phyloP scores from a whole-genome alignment of 306 rosid species.

The Carpinus fangiana region DNA sequence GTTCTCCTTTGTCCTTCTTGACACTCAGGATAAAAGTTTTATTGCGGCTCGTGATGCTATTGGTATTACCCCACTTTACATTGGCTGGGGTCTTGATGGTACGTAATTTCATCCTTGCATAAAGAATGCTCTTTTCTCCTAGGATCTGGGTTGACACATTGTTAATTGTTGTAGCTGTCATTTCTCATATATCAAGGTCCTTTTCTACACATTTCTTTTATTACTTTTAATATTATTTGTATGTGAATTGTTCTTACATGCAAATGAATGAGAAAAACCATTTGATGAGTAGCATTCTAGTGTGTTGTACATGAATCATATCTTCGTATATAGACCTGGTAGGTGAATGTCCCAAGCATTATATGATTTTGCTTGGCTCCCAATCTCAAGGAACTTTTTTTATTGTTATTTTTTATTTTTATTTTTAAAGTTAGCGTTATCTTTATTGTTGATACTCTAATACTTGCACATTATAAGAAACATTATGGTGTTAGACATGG shows the following conservation, averaged over 20 bases:
- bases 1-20: conserved; percentile 93
- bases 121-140: neutral
- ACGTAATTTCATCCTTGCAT: conserved; percentile 33
- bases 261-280: neutral
- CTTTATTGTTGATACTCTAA: neutral
- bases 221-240: neutral
- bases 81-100: conserved; percentile 99
- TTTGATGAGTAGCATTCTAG: neutral
- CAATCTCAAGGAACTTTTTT: neutral
- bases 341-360: neutral
- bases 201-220: neutral
- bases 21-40: conserved; percentile 74
- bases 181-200: neutral
- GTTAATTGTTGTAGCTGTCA: neutral
- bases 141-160: neutral
- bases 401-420: too few relatives aligned
- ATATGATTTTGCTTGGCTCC: neutral
- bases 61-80: conserved; percentile 86
- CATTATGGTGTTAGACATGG: neutral
- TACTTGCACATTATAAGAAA: neutral
- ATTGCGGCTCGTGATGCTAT: conserved; percentile 96
- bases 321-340: neutral
- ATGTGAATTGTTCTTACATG: neutral
- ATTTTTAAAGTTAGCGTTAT: neutral
- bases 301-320: neutral